phyloP scores from a whole-genome alignment of 2,329 filamentous ascomycete species.

The Pestalotiopsis sp. region DNA sequence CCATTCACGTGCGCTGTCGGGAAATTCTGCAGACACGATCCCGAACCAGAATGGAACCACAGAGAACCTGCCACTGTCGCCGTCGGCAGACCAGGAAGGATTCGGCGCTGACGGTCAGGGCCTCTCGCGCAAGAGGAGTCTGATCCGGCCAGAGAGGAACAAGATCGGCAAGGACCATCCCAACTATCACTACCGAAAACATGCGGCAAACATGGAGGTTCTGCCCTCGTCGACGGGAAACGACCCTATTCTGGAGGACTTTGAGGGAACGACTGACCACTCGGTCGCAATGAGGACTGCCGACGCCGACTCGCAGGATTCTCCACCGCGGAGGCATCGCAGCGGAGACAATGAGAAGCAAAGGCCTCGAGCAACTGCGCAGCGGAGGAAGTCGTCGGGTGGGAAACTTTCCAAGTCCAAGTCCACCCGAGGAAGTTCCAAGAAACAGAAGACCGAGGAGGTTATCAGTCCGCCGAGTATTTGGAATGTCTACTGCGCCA shows the following conservation, averaged over 20 bases:
- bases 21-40: constrained; percentile 60
- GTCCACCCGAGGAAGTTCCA: constrained; percentile 47
- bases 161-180: constrained; percentile 85
- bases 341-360: constrained; percentile 42
- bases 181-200: constrained; percentile 94
- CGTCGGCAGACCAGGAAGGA: constrained; percentile 40
- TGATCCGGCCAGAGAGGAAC: constrained; percentile 87
- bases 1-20: constrained; percentile 60
- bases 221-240: constrained; percentile 91
- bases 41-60: constrained; percentile 55
- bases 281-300: constrained; percentile 47
- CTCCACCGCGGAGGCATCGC: constrained; percentile 39
- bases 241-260: constrained; percentile 81
- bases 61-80: constrained; percentile 59
- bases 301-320: constrained; percentile 48
- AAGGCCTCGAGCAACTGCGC: constrained; percentile 34
- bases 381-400: constrained; percentile 47
- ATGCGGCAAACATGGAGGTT: constrained; percentile 90
- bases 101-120: constrained; percentile 32
- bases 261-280: constrained; percentile 65
- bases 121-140: constrained; percentile 75
- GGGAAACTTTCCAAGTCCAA: constrained; percentile 64
- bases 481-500: constrained; percentile 94
- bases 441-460: constrained; percentile 58
- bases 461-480: constrained; percentile 78